Base-by-base conservation (phyloP, 805 yeast species). In the Candida ortonii region DNA sequence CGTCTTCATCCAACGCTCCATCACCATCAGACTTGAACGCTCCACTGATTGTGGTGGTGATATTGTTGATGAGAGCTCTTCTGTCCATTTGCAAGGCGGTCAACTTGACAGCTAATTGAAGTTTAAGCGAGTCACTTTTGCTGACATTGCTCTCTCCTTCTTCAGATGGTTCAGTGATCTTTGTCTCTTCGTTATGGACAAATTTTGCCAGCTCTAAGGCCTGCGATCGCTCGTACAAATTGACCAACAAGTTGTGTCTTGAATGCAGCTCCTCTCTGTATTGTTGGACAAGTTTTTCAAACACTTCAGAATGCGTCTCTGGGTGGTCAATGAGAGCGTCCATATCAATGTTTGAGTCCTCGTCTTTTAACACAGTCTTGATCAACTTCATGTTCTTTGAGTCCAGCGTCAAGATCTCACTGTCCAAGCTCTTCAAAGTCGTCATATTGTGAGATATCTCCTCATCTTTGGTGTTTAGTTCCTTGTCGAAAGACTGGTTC, bases 141-240 rank as follows among this genome's bases (percentile, higher is more conserved):
- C 35, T 30, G 30, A 50, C 8, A 5, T 22, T 17, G 11, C 37
- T 36, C 20, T 30, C 40, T 9, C 27, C 16, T 7, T 30, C 27
- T 10, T 40, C 39, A 3, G 33, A 13, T 3, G 34, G 19, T 25
- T 35, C 39, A 4, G 37, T 13, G 28, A 51, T 51, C 27, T 47
- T 39, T 6, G 45, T 41, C 38, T 61, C 86, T 43, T 77, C 78
- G 27, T 63, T 67, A 39, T 78, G 76, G 0, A 76, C 85, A 13
- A 73, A 44, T 37, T 71, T 67, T 0, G 84, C 85, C 41, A 78
- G 51, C 41, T 70, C 70, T 46, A 76, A 58, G 1, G 86, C 79
- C 52, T 82, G 89, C 1, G 80, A 65, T 33, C 84, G 68, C 53
- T 82, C 89, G 20, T 50, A 48, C 16, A 58, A 30, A 30, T 62